Evolutionary conservation across 1,284 basidiomycete genomes (phyloP), one percentile per base, ranked within the genome.

Genomic region (Cryptococcus deneoformans): DNA sequence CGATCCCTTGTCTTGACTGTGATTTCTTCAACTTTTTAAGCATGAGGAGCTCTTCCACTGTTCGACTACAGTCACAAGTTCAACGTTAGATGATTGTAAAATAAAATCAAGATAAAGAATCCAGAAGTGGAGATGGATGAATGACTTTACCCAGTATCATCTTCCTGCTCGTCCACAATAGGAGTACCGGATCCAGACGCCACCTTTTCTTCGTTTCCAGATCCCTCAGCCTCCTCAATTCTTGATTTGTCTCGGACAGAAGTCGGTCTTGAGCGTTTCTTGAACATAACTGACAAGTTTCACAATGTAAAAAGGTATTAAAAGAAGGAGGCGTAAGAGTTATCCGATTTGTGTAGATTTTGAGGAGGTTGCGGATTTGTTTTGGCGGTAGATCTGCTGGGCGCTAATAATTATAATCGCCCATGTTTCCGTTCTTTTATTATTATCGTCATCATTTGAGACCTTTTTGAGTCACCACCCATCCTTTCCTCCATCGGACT

Each of bases 1-100:
- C 92, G 59, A 98, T 97, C 0, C 94, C 95, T 67, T 87, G 84
- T 42, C 58, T 56, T n/a, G 60, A 39, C 49, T 87, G 82, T 8
- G 85, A 78, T 63, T 85, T 86, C n/a, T n/a, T 42, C 24, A 96
- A 80, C 69, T 87, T 89, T 42, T 92, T 85, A 12, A 97, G 79
- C 56, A 92, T 87, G 40, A 96, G 83, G 20, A 98, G 82, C 55
- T 98, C 93, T 62, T 89, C 83, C 35, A 96, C 74, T 2, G 78
- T 78, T 45, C 70, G 70, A 37, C 73, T 76, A 60, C 14, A 5
- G 44, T 3, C 3, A 11, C 29, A 29, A 6, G 9, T 12, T 35
- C 14, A 43, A 11, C n/a, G 11, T 6, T 20, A 24, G 37, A 20
- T 20, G 20, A 20, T 20, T 20, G 6, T 43, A 29, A 6, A 9